These are phyloP conservation scores for Multifurca ochricompacta DNA, from an alignment of 768 basidiomycete species.

Conservation along the genomic window DNA sequence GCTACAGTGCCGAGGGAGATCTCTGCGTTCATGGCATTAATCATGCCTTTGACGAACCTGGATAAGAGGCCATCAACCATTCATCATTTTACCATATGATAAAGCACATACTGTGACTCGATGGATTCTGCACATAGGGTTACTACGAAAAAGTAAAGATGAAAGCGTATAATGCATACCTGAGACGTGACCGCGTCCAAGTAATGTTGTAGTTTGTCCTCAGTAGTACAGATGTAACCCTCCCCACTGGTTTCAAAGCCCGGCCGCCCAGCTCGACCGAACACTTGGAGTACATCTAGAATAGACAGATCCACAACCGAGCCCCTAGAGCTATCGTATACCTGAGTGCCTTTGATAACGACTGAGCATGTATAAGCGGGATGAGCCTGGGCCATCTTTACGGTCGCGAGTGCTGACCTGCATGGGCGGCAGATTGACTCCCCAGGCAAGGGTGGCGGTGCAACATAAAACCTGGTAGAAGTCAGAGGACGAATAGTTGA, in stretches of 20 bases:
- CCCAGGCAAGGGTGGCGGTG: constrained; percentile 98
- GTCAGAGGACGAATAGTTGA: not conserved
- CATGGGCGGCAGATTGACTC: constrained; percentile 99
- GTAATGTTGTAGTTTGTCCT: constrained; percentile 89
- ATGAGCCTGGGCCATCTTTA: not conserved
- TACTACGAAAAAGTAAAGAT: constrained; percentile 5
- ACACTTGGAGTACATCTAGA: constrained; percentile 94
- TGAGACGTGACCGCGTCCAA: constrained; percentile 82
- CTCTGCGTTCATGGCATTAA: constrained; percentile 92
- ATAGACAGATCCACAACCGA: constrained; percentile 89
- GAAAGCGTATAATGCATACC: constrained; percentile 31
- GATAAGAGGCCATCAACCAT: not conserved
- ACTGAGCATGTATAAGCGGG: constrained; percentile 37
- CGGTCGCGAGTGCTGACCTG: constrained; percentile 43
- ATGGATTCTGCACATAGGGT: constrained; percentile 65
- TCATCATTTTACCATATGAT: not conserved
- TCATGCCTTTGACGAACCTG: constrained; percentile 74
- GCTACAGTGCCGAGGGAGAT: constrained; percentile 91
- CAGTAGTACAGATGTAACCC: constrained; percentile 93
- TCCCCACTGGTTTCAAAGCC: constrained; percentile 88
- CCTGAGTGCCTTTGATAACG: constrained; percentile 94
- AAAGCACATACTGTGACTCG: constrained; percentile 73
- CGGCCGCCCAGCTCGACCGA: constrained; percentile 90
- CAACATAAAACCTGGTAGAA: constrained; percentile 83
- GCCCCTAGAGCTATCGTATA: constrained; percentile 89